These are phyloP conservation scores for Dendrobium officinale DNA, from an alignment of 106 monocot species.

Conservation along the genomic window DNA sequence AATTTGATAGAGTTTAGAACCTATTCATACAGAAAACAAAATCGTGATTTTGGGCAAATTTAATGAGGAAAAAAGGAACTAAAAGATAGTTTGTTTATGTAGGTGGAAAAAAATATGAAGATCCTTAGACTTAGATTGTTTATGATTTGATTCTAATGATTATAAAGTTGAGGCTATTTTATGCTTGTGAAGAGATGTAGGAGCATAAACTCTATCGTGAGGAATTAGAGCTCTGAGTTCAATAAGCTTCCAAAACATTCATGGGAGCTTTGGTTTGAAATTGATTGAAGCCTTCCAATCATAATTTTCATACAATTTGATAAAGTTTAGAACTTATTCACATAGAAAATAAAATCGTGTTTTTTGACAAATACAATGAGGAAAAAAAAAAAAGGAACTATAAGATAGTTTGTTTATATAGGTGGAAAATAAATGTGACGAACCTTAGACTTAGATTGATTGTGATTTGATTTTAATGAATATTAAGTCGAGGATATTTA, in stretches of 20 bases:
- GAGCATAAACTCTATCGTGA: neutral
- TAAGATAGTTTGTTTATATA: neutral
- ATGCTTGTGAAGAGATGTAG: neutral
- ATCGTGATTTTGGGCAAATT: neutral
- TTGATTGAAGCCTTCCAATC: no score
- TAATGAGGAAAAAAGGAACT: neutral
- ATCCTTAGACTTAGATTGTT: neutral
- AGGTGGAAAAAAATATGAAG: neutral
- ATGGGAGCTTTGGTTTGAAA: no score
- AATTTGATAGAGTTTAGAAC: neutral
- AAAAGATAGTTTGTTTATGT: neutral
- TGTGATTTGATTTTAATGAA: neutral
- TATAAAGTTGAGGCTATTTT: neutral
- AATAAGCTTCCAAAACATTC: no score
- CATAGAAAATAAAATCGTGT: neutral
- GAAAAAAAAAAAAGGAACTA: neutral
- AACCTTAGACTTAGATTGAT: neutral
- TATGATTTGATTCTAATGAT: neutral
- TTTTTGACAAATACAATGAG: neutral
- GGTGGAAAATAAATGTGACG: neutral
- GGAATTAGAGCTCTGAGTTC: neutral
- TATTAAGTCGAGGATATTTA: neutral
- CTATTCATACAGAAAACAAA: neutral
- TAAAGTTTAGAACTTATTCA: neutral
- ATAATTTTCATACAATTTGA: neutral